Percentiles rank a stretch among this genome's conserved stretches.
phyloP scores from a whole-genome alignment of 169 alveolate genomes.

The Plasmodium coatneyi region DNA sequence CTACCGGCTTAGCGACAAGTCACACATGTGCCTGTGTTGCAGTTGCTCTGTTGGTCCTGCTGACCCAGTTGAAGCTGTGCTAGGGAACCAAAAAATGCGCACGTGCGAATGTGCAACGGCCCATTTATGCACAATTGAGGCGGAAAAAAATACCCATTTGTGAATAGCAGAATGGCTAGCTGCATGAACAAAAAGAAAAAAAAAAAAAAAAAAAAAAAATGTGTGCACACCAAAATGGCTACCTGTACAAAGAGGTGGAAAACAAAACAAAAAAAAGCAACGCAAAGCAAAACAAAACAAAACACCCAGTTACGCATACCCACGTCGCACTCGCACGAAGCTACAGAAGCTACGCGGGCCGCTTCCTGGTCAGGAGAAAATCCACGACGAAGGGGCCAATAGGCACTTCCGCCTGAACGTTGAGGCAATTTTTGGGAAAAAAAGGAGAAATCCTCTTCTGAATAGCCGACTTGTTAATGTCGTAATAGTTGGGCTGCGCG shows the following conservation, averaged over 20 bases:
- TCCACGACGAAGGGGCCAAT: slow-evolving; percentile 64
- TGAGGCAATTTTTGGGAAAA: slow-evolving; percentile 10
- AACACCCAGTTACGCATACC: not conserved
- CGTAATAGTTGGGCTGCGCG: slow-evolving; percentile 39
- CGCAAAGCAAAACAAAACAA: not conserved
- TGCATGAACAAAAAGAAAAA: not conserved
- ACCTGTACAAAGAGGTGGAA: not conserved
- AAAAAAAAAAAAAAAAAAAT: no score
- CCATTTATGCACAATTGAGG: not conserved
- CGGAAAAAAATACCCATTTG: not conserved
- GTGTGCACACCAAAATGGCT: not conserved
- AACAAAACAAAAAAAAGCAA: no score
- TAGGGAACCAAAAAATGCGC: not conserved
- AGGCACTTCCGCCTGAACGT: slow-evolving; percentile 46
- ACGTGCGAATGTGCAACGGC: not conserved
- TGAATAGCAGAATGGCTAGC: not conserved
- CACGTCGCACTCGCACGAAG: no score
- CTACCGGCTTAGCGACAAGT: not conserved
- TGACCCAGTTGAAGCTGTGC: not conserved
- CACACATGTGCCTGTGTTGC: not conserved
- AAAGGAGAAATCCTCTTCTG: slow-evolving; percentile 60
- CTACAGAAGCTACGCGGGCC: not conserved
- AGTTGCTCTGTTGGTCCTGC: not conserved
- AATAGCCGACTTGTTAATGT: slow-evolving; percentile 49
- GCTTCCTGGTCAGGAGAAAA: not conserved